Conservation (phyloP, 768 basidiomycete species). For the Macrolepiota fuliginosa region DNA sequence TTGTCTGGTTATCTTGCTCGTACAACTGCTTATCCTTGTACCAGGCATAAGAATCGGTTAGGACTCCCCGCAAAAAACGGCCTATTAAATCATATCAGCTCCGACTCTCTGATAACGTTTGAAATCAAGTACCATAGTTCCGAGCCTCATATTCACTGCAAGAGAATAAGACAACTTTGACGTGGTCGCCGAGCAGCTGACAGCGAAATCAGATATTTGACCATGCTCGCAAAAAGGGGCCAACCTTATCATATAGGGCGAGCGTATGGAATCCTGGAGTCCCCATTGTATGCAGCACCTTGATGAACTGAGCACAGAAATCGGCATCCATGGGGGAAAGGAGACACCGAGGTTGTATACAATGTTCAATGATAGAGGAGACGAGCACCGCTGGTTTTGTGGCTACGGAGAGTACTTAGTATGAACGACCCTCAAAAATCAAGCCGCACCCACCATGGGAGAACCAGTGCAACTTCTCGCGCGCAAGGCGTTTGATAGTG, state of each 20-base stretch:
- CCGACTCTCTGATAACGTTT: background rate
- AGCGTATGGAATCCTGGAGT: constrained; percentile 88
- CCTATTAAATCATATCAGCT: constrained; percentile 40
- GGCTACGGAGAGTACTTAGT: constrained; percentile 24
- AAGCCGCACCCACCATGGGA: constrained; percentile 44
- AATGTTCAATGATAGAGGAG: constrained; percentile 77
- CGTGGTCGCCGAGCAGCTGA: constrained; percentile 81
- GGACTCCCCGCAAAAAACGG: constrained; percentile 79
- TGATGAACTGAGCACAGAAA: constrained; percentile 89
- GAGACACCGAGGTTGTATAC: constrained; percentile 87
- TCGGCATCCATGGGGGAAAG: constrained; percentile 98
- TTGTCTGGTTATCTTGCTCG: constrained; percentile 66
- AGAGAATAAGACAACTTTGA: constrained; percentile 83
- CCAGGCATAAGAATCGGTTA: constrained; percentile 82
- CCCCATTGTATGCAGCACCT: constrained; percentile 82
- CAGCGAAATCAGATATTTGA: constrained; percentile 4
- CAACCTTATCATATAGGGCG: constrained; percentile 79
- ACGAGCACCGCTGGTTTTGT: constrained; percentile 51
- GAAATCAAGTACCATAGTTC: constrained; percentile 71
- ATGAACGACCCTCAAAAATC: background rate
- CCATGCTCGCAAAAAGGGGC: constrained; percentile 11
- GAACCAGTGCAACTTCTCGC: constrained; percentile 86
- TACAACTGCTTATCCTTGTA: constrained; percentile 72
- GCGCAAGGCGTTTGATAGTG: constrained; percentile 71
- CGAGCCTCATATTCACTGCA: constrained; percentile 96